Percentiles rank a stretch among this genome's conserved stretches.
Conservation (phyloP, 225 moss, liverwort and hornwort species). For the Straminergon stramineum region DNA sequence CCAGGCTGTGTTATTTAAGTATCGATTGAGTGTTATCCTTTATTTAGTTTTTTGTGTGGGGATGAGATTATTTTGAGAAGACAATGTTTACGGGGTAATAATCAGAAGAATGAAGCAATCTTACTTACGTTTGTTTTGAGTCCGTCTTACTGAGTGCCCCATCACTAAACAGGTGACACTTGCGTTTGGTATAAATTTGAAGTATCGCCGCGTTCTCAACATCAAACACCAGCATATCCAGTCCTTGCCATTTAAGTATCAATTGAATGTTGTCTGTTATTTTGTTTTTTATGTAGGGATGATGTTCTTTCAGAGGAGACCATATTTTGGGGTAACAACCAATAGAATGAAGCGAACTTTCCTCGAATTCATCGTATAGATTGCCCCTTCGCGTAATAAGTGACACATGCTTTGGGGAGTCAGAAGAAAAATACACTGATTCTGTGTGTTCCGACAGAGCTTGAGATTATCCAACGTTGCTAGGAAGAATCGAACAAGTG, state of each 20-base stretch:
- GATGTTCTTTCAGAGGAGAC: background rate
- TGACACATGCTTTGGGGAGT: background rate
- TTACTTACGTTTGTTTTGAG: background rate
- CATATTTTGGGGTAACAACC: background rate
- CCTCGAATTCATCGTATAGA: background rate
- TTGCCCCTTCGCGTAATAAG: background rate
- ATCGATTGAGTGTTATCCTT: background rate
- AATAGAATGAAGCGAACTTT: background rate
- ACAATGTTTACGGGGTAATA: background rate
- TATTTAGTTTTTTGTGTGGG: background rate
- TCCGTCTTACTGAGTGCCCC: background rate
- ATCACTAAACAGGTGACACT: background rate
- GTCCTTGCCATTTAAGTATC: background rate
- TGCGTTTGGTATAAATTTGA: background rate
- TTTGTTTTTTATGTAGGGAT: background rate
- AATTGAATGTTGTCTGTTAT: background rate
- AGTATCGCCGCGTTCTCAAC: background rate
- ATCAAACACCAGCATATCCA: background rate
- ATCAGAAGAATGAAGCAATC: background rate
- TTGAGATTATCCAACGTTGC: conserved; percentile 47
- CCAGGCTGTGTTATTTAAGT: background rate
- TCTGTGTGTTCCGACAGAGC: background rate
- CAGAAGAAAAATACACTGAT: background rate
- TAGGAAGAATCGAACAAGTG: conserved; percentile 39
- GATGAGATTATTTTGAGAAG: background rate